Percentiles rank a stretch among this genome's conserved stretches.
Evolutionary conservation across 108 stramenopile genomes (phyloP).

Genomic region (Fragilariopsis cylindrus): DNA sequence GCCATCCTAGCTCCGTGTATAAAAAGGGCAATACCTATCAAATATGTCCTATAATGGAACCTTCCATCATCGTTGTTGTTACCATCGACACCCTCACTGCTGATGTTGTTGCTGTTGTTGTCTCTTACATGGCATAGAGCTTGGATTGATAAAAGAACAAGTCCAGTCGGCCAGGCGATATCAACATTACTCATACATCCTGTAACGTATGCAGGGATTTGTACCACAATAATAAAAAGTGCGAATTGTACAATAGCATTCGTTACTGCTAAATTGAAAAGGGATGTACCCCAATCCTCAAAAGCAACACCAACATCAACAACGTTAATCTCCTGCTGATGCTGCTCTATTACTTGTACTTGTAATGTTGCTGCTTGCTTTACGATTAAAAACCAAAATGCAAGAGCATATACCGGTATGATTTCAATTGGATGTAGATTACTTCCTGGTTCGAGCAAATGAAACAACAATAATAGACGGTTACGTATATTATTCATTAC

Average conservation of each 20-base stretch:
- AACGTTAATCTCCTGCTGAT: too few relatives aligned
- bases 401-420: background rate
- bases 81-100: background rate
- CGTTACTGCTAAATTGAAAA: background rate
- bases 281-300: background rate
- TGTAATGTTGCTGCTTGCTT: background rate
- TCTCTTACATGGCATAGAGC: background rate
- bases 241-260: slow-evolving; percentile 6
- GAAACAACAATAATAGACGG: background rate
- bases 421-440: slow-evolving; percentile 18
- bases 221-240: slow-evolving; percentile 19
- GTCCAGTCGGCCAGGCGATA: slow-evolving; percentile 22
- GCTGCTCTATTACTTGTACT: too few relatives aligned
- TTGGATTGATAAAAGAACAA: slow-evolving; percentile 2
- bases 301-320: background rate
- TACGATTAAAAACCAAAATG: slow-evolving; percentile 6
- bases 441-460: background rate
- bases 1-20: slow-evolving; percentile 21
- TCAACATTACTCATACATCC: slow-evolving; percentile 21
- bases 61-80: background rate
- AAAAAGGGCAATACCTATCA: slow-evolving; percentile 5
- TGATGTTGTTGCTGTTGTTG: background rate
- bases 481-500: too few relatives aligned
- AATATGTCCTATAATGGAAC: background rate
- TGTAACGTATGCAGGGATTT: slow-evolving; percentile 14